Evolutionary conservation across 352 stramenopile genomes (phyloP).

Genomic region (Pythium guiyangense): DNA sequence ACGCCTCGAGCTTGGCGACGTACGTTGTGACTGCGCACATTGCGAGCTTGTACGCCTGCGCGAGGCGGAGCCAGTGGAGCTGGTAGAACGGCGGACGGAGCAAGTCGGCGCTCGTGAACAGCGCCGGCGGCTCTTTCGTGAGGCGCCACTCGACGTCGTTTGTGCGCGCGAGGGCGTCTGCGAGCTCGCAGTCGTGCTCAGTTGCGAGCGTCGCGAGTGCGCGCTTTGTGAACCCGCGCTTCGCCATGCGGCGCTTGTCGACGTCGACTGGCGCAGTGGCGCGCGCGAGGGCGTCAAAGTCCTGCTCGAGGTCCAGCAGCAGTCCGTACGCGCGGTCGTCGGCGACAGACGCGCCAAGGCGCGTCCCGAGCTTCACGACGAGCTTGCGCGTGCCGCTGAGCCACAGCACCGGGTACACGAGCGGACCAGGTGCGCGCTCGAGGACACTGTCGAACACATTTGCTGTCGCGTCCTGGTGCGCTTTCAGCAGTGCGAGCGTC

Average conservation of each 20-base stretch:
- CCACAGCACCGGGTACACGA: conserved; percentile 55
- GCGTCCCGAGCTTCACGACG: conserved; percentile 40
- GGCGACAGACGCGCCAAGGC: conserved; percentile 33
- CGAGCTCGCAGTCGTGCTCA: conserved; percentile 18
- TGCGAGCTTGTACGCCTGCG: conserved; percentile 41
- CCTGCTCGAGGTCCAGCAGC: conserved; percentile 48
- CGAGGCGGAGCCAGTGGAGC: conserved; percentile 44
- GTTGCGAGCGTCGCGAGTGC: conserved; percentile 16
- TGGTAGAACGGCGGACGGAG: conserved; percentile 45
- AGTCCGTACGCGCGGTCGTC: conserved; percentile 70
- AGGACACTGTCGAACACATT: conserved; percentile 50
- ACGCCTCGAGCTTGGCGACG: conserved; percentile 57
- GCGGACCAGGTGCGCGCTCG: conserved; percentile 21
- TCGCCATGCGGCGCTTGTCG: conserved; percentile 19
- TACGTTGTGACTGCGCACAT: conserved; percentile 36
- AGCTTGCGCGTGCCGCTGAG: conserved; percentile 31
- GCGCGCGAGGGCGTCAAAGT: conserved; percentile 23
- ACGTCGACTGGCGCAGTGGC: conserved; percentile 1
- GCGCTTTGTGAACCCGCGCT: conserved; percentile 38
- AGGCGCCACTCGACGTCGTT: conserved; percentile 44
- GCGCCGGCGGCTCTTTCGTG: conserved; percentile 13
- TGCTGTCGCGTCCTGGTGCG: conserved; percentile 42
- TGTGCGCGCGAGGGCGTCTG: conserved; percentile 14
- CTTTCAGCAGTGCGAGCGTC: conserved; percentile 44
- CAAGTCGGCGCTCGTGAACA: conserved; percentile 47